phyloP scores from a whole-genome alignment of 2,329 filamentous ascomycete genomes.

The Paraphaeosphaeria sporulosa region DNA sequence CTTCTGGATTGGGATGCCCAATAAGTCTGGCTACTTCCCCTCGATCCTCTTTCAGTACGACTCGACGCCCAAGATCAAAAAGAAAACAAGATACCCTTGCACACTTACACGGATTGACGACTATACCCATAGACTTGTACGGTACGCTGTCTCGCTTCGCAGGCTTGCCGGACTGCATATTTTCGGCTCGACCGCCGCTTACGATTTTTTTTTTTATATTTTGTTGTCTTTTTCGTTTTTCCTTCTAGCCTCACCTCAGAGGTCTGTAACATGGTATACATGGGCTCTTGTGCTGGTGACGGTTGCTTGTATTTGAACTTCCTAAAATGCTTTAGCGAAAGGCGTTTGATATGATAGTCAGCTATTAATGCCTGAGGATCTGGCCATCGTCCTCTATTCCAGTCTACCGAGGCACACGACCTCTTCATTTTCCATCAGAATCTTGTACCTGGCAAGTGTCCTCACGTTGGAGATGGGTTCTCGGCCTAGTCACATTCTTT shows the following conservation, averaged over 20 bases:
- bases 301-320: background rate
- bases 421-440: background rate
- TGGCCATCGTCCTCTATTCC: background rate
- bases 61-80: background rate
- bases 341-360: constrained; percentile 7
- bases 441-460: background rate
- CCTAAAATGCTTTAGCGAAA: constrained; percentile 5
- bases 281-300: background rate
- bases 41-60: constrained; percentile 7
- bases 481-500: constrained; percentile 2
- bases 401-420: background rate
- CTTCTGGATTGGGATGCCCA: constrained; percentile 18
- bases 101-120: constrained; percentile 18
- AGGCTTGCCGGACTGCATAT: constrained; percentile 8
- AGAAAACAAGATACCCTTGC: constrained; percentile 19
- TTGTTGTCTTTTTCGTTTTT: background rate
- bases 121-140: constrained; percentile 20
- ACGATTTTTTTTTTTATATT: no score
- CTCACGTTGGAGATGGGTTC: constrained; percentile 4
- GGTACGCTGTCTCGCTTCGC: constrained; percentile 12
- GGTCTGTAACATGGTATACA: background rate
- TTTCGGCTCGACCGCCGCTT: constrained; percentile 9
- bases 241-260: background rate
- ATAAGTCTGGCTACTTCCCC: constrained; percentile 23
- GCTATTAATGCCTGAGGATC: constrained; percentile 5